Evolutionary conservation across 495 filamentous ascomycete species (phyloP), one percentile per base, ranked within the genome.

Genomic region (Aspergillus kassunensis): DNA sequence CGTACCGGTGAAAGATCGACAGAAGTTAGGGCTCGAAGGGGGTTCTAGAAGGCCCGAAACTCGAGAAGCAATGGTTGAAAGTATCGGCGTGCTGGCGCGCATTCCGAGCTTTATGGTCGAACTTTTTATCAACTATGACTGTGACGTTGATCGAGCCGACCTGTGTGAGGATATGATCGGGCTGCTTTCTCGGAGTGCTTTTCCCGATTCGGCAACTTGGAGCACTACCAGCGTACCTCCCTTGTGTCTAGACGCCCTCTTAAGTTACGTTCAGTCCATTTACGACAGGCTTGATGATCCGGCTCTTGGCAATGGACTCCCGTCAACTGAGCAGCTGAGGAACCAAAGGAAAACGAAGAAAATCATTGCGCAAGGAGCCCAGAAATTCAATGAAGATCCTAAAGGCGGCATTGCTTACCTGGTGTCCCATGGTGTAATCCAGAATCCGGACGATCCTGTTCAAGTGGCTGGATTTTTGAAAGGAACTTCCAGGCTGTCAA

Each of bases 181-280:
- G 3, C 70, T 99, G 31, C 77, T 99, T 31, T 91, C 93, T 23
- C 79, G 93, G 49, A 97, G 95, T 61, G 93, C 93, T 9, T 90
- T 99, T 58, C 93, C 93, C 7, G 93, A 99, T 62, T 96, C 93
- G 3, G 95, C 91, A 10, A 97, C 92, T 19, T 99, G 93, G 93
- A 99, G 93, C 66, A 99, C 93, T 0, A 97, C 93, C 21, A 99
- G 95, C 64, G 93, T 99, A 10, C 93, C 93, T 15, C 93, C 95
- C 3, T 68, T 99, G 16, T 99, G 95, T 61, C 73, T 99, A 8
- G 93, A 99, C 61, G 87, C 93, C 40, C 78, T 97, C 1, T 77
- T 99, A 12, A 84, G 90, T 13, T 97, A 90, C 57, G 79, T 99
- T 35, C 91, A 95, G 59, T 96, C 86, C 46, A 84, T 99, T 49